These are phyloP conservation scores for Centaurea solstitialis DNA, from an alignment of 129 eudicot species.

Conservation along the genomic window DNA sequence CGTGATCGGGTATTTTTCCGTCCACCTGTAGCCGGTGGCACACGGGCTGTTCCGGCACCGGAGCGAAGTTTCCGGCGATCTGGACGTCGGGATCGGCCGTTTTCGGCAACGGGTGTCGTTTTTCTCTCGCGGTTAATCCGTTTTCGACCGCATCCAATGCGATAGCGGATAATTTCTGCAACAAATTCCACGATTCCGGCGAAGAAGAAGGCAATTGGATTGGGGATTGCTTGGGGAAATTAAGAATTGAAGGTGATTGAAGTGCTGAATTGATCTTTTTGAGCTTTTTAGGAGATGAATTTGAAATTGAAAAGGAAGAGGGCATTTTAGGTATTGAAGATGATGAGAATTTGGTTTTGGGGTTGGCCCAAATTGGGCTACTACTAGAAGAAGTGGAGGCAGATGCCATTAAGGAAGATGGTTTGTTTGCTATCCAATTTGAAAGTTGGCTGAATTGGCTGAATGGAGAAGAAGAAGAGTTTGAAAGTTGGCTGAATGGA, in stretches of 20 bases:
- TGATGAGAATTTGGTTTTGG: constrained; percentile 10
- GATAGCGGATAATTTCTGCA: constrained; percentile 57
- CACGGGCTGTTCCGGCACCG: constrained; percentile 53
- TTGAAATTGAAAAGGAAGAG: constrained; percentile 19
- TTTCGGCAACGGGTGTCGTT: constrained; percentile 46
- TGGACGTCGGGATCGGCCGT: constrained; percentile 48
- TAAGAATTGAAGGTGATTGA: constrained; percentile 37
- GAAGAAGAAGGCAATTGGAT: constrained; percentile 12
- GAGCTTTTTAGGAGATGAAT: constrained; percentile 1
- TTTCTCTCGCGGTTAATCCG: constrained; percentile 40
- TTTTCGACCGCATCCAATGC: constrained; percentile 65
- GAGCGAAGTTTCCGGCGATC: constrained; percentile 54
- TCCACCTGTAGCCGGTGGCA: constrained; percentile 18
- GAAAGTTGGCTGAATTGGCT: constrained; percentile 22
- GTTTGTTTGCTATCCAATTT: neutral
- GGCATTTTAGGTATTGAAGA: constrained; percentile 2
- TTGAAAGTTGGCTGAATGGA: neutral
- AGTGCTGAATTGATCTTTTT: constrained; percentile 31
- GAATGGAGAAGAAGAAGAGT: neutral
- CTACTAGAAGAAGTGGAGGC: constrained; percentile 14
- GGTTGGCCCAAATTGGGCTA: constrained; percentile 7
- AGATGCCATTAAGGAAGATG: constrained; percentile 21
- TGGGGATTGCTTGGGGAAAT: constrained; percentile 39
- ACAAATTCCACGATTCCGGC: constrained; percentile 47
- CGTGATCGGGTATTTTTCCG: constrained; percentile 43